phyloP scores from a whole-genome alignment of 768 basidiomycete species.

The Lactarius sanguifluus region DNA sequence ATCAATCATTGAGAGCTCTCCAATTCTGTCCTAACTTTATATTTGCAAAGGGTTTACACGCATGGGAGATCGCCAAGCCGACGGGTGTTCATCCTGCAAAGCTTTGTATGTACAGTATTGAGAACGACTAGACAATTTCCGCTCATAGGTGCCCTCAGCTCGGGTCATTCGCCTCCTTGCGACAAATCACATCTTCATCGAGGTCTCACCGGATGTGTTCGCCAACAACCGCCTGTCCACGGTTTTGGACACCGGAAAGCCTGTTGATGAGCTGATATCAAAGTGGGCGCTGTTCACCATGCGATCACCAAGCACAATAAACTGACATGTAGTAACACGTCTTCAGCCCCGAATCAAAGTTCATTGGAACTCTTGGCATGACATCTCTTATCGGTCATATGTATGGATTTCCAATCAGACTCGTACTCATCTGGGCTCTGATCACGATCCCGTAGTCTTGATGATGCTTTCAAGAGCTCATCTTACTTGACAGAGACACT shows the following conservation, averaged over 20 bases:
- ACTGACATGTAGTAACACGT: neutral
- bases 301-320: neutral
- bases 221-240: neutral
- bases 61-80: neutral
- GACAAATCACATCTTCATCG: neutral
- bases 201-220: neutral
- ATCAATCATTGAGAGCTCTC: neutral
- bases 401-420: neutral
- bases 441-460: slow-evolving; percentile 18
- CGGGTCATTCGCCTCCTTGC: neutral
- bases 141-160: neutral
- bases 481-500: slow-evolving; percentile 38
- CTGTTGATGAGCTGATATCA: neutral
- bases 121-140: neutral
- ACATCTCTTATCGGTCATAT: neutral
- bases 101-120: neutral
- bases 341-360: neutral
- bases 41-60: neutral
- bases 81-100: neutral
- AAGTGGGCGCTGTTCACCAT: neutral
- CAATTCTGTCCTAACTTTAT: neutral
- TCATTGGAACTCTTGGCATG: neutral
- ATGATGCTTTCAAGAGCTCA: slow-evolving; percentile 37
- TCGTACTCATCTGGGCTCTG: neutral
- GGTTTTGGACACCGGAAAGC: neutral